These are phyloP conservation scores for Ampelocalamus luodianensis DNA, from an alignment of 176 grass and related monocot genomes.

Conservation along the genomic window DNA sequence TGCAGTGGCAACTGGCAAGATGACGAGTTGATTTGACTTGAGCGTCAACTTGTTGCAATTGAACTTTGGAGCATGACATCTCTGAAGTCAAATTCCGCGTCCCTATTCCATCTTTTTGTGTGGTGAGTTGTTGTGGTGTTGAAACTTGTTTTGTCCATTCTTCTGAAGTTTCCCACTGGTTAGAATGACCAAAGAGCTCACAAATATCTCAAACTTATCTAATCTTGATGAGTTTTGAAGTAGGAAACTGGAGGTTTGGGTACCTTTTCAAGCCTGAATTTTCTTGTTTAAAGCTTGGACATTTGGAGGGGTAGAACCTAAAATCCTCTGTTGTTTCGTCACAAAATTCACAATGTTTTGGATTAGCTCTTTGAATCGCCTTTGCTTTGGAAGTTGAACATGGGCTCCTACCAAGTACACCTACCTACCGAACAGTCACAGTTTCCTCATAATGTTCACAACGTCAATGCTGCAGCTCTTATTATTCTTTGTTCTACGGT, in stretches of 20 bases:
- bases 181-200: neutral
- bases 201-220: neutral
- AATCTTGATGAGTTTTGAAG: neutral
- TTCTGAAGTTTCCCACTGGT: neutral
- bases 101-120: neutral
- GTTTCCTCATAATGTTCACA: neutral
- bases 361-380: neutral
- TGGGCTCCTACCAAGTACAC: neutral
- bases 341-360: neutral
- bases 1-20: neutral
- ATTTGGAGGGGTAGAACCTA: neutral
- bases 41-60: conserved; percentile 16
- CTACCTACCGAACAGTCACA: neutral
- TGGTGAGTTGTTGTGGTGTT: neutral
- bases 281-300: neutral
- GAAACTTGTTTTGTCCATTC: neutral
- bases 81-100: conserved; percentile 1
- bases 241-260: neutral
- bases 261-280: neutral
- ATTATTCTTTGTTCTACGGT: neutral
- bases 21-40: conserved; percentile 8
- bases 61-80: conserved; percentile 30
- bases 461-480: neutral
- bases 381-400: neutral
- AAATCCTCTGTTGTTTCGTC: neutral